Evolutionary conservation across 768 basidiomycete genomes (phyloP).

Genomic region (Rhizopogon sp.): DNA sequence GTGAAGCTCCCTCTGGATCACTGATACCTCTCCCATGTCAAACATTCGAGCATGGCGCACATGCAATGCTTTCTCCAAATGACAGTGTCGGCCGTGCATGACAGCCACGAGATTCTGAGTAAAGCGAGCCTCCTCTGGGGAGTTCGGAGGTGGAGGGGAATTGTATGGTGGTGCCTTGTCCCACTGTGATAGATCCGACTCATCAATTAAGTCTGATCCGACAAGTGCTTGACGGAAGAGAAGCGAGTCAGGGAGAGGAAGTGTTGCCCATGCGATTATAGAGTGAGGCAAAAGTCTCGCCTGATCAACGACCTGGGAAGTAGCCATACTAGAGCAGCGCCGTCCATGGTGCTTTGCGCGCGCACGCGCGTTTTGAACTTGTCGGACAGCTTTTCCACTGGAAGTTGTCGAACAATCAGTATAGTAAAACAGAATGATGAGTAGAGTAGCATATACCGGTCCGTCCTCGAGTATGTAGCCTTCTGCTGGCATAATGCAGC

Average conservation of each 20-base stretch:
- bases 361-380: background rate
- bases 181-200: background rate
- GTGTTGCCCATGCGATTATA: background rate
- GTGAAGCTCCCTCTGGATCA: background rate
- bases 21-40: background rate
- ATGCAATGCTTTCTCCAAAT: background rate
- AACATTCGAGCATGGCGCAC: background rate
- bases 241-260: background rate
- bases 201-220: background rate
- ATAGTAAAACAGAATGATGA: background rate
- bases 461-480: background rate
- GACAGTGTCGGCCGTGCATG: background rate
- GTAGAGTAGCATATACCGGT: background rate
- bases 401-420: background rate
- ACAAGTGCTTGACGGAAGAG: background rate
- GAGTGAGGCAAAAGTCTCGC: background rate
- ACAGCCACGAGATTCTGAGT: slow-evolving; percentile 1
- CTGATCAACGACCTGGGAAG: no score
- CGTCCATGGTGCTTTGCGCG: background rate
- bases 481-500: background rate
- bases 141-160: slow-evolving; percentile 1
- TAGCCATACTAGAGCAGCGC: no score
- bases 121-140: background rate
- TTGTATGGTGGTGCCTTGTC: background rate
- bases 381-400: background rate